Evolutionary conservation across 2,329 filamentous ascomycete genomes (phyloP).

Genomic region (Xylaria polymorpha): DNA sequence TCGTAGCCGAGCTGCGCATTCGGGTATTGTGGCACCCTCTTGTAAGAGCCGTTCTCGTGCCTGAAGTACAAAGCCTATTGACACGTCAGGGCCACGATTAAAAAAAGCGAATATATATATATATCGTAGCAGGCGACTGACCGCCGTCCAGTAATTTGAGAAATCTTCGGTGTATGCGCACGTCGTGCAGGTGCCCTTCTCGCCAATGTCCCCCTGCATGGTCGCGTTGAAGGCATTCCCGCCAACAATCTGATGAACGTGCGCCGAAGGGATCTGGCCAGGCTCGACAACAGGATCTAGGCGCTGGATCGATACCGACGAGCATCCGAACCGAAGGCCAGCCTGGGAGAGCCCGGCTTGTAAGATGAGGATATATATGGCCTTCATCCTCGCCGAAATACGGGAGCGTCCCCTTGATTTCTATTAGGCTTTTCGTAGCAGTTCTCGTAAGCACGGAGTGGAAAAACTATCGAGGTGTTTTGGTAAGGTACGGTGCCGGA

Average conservation of each 20-base stretch:
- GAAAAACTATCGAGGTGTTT: neutral
- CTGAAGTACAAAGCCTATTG: slow-evolving; percentile 44
- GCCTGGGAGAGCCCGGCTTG: slow-evolving; percentile 46
- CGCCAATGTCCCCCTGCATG: slow-evolving; percentile 48
- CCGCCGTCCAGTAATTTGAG: slow-evolving; percentile 50
- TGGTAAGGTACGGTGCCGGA: neutral
- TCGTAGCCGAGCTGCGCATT: slow-evolving; percentile 36
- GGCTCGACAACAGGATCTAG: slow-evolving; percentile 50
- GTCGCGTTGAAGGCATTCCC: slow-evolving; percentile 50
- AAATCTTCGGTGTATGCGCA: slow-evolving; percentile 50
- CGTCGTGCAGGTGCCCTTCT: slow-evolving; percentile 47
- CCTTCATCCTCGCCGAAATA: slow-evolving; percentile 26
- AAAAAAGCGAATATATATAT: neutral
- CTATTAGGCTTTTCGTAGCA: neutral
- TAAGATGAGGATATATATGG: slow-evolving; percentile 22
- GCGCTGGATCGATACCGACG: slow-evolving; percentile 47
- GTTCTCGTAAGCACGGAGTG: neutral
- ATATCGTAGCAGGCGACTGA: slow-evolving; percentile 3
- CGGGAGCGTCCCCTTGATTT: neutral
- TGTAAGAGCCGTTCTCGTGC: slow-evolving; percentile 49
- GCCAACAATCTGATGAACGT: slow-evolving; percentile 50
- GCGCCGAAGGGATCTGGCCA: slow-evolving; percentile 46
- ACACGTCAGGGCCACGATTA: neutral
- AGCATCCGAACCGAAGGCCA: slow-evolving; percentile 49
- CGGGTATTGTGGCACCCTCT: slow-evolving; percentile 48